Conservation (phyloP, 1,139 yeast species). For the Taiozyma onychis region DNA sequence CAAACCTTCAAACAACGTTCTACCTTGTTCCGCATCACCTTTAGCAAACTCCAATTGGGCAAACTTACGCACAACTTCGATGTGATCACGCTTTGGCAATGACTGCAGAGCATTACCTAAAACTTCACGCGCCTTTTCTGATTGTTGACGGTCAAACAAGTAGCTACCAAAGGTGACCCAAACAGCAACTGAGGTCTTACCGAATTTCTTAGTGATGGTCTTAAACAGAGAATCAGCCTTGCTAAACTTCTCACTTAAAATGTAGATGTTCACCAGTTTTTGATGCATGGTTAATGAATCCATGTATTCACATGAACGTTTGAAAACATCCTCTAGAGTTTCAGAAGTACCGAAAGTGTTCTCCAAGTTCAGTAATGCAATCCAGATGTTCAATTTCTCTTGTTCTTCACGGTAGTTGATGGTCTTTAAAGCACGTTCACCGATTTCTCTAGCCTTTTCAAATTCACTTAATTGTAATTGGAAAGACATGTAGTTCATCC, state of each 20-base stretch:
- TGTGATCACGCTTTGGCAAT: conserved; percentile 71
- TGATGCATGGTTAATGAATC: conserved; percentile 79
- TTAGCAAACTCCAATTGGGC: conserved; percentile 82
- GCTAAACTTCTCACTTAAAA: conserved; percentile 62
- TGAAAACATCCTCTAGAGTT: conserved; percentile 72
- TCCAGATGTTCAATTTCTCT: conserved; percentile 93
- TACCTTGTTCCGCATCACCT: conserved; percentile 92
- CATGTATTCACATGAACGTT: conserved; percentile 85
- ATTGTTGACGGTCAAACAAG: conserved; percentile 52
- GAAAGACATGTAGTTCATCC: conserved; percentile 99
- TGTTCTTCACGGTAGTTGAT: conserved; percentile 89
- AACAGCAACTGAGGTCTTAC: conserved; percentile 53
- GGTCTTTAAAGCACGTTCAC: conserved; percentile 85
- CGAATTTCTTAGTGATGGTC: conserved; percentile 74
- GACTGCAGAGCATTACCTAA: conserved; percentile 68
- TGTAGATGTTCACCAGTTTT: conserved; percentile 70
- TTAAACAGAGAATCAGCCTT: conserved; percentile 68
- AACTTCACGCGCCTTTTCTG: conserved; percentile 60
- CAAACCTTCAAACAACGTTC: conserved; percentile 90
- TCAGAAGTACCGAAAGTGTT: conserved; percentile 88
- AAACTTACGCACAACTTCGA: conserved; percentile 79
- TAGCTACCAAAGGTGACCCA: conserved; percentile 82
- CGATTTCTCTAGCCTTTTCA: conserved; percentile 91
- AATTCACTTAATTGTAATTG: conserved; percentile 90
- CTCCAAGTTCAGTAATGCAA: conserved; percentile 90